Evolutionary conservation across 116 monocot species (phyloP).

Genomic region (Cymodocea nodosa): DNA sequence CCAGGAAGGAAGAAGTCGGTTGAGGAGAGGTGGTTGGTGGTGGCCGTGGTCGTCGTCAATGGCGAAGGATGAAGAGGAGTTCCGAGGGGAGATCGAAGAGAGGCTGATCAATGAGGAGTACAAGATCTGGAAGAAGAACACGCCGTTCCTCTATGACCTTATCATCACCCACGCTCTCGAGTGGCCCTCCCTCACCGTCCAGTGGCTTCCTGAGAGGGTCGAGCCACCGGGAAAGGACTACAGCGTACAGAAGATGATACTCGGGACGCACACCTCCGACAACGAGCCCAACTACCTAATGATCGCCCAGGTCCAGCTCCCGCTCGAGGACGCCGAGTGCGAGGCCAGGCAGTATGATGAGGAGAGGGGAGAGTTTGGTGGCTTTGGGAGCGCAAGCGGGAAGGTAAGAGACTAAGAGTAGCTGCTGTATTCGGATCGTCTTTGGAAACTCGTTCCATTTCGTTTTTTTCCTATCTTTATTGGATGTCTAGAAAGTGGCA

Average conservation of each 20-base stretch:
- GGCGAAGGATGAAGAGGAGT: constrained; percentile 80
- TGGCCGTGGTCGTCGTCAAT: constrained; percentile 9
- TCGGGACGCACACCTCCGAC: constrained; percentile 98
- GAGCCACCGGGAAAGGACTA: constrained; percentile 86
- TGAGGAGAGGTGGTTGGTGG: too few relatives aligned
- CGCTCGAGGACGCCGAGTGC: constrained; percentile 82
- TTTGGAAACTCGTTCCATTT: background rate
- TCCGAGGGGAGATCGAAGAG: constrained; percentile 82
- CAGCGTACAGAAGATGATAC: constrained; percentile 88
- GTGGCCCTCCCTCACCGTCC: constrained; percentile 97
- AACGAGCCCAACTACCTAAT: constrained; percentile 95
- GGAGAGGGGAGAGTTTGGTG: constrained; percentile 65
- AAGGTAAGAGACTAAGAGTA: constrained; percentile 26
- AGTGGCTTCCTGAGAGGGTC: constrained; percentile 81
- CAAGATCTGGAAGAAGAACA: constrained; percentile 99
- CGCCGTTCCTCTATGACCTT: constrained; percentile 93
- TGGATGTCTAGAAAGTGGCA: too few relatives aligned
- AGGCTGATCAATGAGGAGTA: constrained; percentile 97
- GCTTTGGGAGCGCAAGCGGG: constrained; percentile 68
- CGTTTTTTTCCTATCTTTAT: background rate
- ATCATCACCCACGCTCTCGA: constrained; percentile 91
- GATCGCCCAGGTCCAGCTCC: constrained; percentile 96
- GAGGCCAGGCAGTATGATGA: constrained; percentile 86
- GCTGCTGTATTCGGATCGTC: background rate
- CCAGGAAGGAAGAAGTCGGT: too few relatives aligned